These are phyloP conservation scores for Hymenoscyphus repandus DNA, from an alignment of 2,329 filamentous ascomycete genomes.

Conservation along the genomic window DNA sequence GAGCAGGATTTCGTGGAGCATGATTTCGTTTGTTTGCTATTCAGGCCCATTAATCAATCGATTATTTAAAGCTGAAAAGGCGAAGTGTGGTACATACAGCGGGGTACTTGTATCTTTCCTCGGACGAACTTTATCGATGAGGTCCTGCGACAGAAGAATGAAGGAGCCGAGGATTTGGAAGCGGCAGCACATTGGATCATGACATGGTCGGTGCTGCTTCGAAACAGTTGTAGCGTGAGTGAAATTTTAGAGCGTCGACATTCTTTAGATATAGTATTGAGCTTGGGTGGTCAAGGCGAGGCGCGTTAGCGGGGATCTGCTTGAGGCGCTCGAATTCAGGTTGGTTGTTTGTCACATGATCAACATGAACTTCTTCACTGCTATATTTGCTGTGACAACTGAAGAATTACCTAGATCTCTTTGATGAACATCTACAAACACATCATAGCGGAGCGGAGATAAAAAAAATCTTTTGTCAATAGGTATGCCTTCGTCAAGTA, in stretches of 20 bases:
- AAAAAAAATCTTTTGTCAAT: neutral
- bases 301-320: neutral
- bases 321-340: neutral
- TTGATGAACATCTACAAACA: too few species aligned
- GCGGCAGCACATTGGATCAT: conserved; percentile 28
- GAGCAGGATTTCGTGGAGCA: conserved; percentile 98
- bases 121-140: conserved; percentile 18
- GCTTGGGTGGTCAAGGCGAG: neutral
- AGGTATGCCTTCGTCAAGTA: neutral
- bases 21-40: conserved; percentile 34
- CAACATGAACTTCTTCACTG: too few species aligned
- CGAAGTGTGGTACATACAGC: neutral
- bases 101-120: conserved; percentile 6
- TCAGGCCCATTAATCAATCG: neutral
- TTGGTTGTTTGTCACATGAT: neutral
- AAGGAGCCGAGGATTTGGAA: conserved; percentile 29
- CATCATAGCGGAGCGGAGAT: too few species aligned
- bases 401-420: too few species aligned
- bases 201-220: neutral
- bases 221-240: neutral
- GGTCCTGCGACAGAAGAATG: conserved; percentile 24
- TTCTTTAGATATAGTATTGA: neutral
- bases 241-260: neutral
- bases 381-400: too few species aligned
- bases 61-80: too few species aligned